These are phyloP conservation scores for Eutrema yunnanense DNA, from an alignment of 345 rosid species.

Conservation along the genomic window DNA sequence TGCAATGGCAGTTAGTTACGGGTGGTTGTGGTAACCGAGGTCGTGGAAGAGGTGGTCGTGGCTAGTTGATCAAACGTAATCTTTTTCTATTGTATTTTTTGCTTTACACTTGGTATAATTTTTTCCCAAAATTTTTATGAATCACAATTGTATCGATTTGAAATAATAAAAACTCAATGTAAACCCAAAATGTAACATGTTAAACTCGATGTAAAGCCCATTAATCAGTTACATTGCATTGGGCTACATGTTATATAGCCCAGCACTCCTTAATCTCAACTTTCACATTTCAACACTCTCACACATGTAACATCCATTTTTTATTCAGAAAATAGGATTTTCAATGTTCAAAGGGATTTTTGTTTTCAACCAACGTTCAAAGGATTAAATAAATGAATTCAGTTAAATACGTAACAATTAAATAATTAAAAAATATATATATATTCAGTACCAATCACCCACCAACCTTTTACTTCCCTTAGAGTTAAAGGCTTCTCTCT, in stretches of 20 bases:
- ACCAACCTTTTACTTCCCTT: slow-evolving; percentile 38
- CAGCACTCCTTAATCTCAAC: background rate
- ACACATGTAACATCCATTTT: background rate
- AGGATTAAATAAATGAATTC: background rate
- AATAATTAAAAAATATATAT: background rate
- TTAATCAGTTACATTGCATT: background rate
- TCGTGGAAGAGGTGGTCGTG: too few relatives aligned
- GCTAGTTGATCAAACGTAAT: too few relatives aligned
- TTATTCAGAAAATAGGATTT: background rate
- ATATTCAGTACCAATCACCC: slow-evolving; percentile 22
- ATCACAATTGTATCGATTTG: too few relatives aligned
- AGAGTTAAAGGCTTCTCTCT: slow-evolving; percentile 27
- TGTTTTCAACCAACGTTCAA: background rate
- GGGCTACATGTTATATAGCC: background rate
- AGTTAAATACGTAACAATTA: slow-evolving; percentile 8
- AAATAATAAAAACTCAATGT: too few relatives aligned
- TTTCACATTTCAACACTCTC: background rate
- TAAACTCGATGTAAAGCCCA: too few relatives aligned
- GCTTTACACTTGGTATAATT: too few relatives aligned
- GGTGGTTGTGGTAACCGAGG: too few relatives aligned
- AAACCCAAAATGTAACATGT: too few relatives aligned
- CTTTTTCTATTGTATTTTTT: too few relatives aligned
- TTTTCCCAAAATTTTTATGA: too few relatives aligned
- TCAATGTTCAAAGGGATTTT: background rate
- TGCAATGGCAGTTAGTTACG: too few relatives aligned